Evolutionary conservation across 225 moss, liverwort and hornwort species (phyloP).

Genomic region (Pseudoscleropodium purum): DNA sequence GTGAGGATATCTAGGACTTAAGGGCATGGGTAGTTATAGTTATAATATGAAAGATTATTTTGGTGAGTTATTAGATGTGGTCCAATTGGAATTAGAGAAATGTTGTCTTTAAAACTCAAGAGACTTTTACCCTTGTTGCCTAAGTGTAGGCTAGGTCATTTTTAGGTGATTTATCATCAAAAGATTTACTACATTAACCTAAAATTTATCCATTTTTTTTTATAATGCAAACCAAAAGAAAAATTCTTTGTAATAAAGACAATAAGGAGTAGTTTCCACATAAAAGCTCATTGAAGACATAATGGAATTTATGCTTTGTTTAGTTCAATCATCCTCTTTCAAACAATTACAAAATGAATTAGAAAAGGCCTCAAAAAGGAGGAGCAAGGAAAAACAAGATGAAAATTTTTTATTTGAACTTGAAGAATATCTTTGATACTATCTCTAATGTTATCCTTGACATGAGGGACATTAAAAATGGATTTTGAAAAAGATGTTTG

Average conservation of each 20-base stretch:
- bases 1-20: accelerated
- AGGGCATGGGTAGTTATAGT: neutral
- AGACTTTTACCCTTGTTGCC: neutral
- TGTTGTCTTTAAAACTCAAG: neutral
- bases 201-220: neutral
- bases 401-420: neutral
- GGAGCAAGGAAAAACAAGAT: neutral
- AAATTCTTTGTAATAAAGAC: neutral
- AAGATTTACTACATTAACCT: neutral
- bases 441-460: no score
- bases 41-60: neutral
- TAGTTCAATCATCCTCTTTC: neutral
- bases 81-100: neutral
- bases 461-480: neutral
- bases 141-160: accelerated
- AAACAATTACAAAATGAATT: neutral
- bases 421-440: neutral
- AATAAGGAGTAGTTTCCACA: neutral
- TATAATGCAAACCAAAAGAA: neutral
- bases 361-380: neutral
- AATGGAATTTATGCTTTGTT: neutral
- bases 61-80: accelerated
- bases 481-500: neutral
- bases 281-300: neutral
- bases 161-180: no score